Conservation (phyloP, 1,284 basidiomycete genomes). For the Pyrrhoderma lamaoense region DNA sequence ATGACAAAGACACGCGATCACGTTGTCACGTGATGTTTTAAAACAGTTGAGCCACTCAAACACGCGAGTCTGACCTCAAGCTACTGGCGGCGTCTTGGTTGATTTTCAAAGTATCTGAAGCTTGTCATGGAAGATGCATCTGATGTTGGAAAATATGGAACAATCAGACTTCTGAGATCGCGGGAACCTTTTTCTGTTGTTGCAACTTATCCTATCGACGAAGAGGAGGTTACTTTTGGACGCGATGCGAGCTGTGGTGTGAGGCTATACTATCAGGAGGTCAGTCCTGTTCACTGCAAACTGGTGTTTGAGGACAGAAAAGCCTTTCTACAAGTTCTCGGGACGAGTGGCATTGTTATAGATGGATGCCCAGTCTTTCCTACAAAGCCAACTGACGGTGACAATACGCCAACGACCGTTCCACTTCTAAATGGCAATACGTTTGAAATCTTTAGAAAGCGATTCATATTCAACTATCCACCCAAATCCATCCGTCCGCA, state of each 20-base stretch:
- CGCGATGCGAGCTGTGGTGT: slow-evolving; percentile 55
- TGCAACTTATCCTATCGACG: slow-evolving; percentile 65
- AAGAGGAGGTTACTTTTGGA: slow-evolving; percentile 58
- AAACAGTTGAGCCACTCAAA: too few relatives aligned
- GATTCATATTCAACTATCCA: slow-evolving; percentile 63
- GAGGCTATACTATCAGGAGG: slow-evolving; percentile 56
- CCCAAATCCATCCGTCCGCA: slow-evolving; percentile 60
- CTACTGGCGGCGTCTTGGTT: too few relatives aligned
- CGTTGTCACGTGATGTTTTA: too few relatives aligned
- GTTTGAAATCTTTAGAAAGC: slow-evolving; percentile 58
- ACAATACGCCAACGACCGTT: slow-evolving; percentile 33
- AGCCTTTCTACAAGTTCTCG: slow-evolving; percentile 59
- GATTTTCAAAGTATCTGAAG: too few relatives aligned
- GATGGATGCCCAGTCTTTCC: slow-evolving; percentile 58
- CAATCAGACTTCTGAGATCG: slow-evolving; percentile 51
- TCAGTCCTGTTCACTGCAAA: slow-evolving; percentile 56
- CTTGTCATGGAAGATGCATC: slow-evolving; percentile 31
- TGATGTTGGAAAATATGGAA: slow-evolving; percentile 53
- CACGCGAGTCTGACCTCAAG: too few relatives aligned
- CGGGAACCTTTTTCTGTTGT: slow-evolving; percentile 38
- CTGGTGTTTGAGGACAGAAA: slow-evolving; percentile 59
- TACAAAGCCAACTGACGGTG: slow-evolving; percentile 13
- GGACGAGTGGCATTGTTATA: slow-evolving; percentile 46
- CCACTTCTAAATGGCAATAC: slow-evolving; percentile 57
- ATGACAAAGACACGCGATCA: too few relatives aligned